Evolutionary conservation across 306 rosid genomes (phyloP).

Genomic region (Lathyrus sativus): DNA sequence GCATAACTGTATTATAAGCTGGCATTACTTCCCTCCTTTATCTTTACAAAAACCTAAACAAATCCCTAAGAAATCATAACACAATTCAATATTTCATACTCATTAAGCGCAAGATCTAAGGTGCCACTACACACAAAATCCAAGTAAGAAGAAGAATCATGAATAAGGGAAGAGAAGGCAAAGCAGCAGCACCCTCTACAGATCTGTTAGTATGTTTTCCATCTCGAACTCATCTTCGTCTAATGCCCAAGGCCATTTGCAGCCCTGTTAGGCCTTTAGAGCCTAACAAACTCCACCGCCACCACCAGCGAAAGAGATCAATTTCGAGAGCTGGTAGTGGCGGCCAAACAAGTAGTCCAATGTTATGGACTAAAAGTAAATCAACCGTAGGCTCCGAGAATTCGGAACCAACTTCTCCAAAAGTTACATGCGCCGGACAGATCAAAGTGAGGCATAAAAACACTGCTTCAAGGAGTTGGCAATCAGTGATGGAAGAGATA

Average conservation of each 20-base stretch:
- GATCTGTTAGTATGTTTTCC: slow-evolving; percentile 92
- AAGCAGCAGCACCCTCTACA: slow-evolving; percentile 59
- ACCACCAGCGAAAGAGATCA: slow-evolving; percentile 56
- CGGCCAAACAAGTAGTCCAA: slow-evolving; percentile 56
- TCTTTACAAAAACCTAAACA: slow-evolving; percentile 53
- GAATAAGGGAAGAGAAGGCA: slow-evolving; percentile 64
- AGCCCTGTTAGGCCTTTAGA: slow-evolving; percentile 78
- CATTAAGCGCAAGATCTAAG: slow-evolving; percentile 44
- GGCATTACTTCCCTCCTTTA: slow-evolving; percentile 50
- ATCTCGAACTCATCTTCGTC: slow-evolving; percentile 66
- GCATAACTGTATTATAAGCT: slow-evolving; percentile 59
- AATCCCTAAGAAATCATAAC: slow-evolving; percentile 7
- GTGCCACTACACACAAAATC: slow-evolving; percentile 9
- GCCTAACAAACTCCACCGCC: slow-evolving; percentile 51
- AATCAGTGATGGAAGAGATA: slow-evolving; percentile 92
- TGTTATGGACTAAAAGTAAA: slow-evolving; percentile 75
- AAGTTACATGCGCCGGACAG: slow-evolving; percentile 93
- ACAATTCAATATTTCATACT: slow-evolving; percentile 14
- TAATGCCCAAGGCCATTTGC: slow-evolving; percentile 81
- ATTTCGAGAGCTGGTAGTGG: slow-evolving; percentile 43
- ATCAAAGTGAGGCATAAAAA: slow-evolving; percentile 74
- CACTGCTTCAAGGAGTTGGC: slow-evolving; percentile 72
- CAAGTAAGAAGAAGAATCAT: slow-evolving; percentile 23
- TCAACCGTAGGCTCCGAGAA: slow-evolving; percentile 60
- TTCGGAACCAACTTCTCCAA: slow-evolving; percentile 89